Conservation (phyloP, 345 rosid species). For the Odontarrhena argentea region DNA sequence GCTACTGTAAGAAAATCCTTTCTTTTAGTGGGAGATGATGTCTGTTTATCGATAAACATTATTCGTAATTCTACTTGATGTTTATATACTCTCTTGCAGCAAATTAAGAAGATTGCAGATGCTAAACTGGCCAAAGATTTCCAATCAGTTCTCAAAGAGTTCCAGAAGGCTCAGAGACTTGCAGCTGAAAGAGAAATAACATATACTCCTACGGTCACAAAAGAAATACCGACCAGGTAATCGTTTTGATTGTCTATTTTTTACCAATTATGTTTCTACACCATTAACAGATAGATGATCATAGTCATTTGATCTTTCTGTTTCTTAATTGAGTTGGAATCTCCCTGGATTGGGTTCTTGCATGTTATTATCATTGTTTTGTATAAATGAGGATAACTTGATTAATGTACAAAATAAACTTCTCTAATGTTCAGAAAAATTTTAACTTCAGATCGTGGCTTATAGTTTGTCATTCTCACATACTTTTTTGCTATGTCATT, state of each 20-base stretch:
- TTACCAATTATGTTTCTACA: neutral
- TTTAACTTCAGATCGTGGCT: neutral
- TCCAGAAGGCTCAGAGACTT: conserved; percentile 77
- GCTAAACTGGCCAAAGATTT: conserved; percentile 83
- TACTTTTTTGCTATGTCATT: conserved; percentile 8
- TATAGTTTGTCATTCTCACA: neutral
- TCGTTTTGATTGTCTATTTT: neutral
- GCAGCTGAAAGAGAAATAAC: conserved; percentile 72
- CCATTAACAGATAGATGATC: neutral
- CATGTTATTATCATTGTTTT: neutral
- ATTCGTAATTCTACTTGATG: neutral
- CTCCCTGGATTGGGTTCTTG: neutral
- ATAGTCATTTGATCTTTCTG: neutral
- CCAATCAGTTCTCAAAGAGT: conserved; percentile 61
- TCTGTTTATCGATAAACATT: neutral
- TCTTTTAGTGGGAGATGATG: neutral
- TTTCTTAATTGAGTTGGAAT: neutral
- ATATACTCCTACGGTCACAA: conserved; percentile 54
- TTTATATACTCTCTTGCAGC: conserved; percentile 45
- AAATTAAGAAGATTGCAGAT: conserved; percentile 66
- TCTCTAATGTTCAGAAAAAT: neutral
- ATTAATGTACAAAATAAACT: neutral
- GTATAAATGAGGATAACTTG: conserved; percentile 2
- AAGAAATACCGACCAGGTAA: conserved; percentile 59
- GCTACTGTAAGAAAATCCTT: conserved; percentile 49